These are phyloP conservation scores for Trichophyton schoenleinii DNA, from an alignment of 2,329 filamentous ascomycete species.

Conservation along the genomic window DNA sequence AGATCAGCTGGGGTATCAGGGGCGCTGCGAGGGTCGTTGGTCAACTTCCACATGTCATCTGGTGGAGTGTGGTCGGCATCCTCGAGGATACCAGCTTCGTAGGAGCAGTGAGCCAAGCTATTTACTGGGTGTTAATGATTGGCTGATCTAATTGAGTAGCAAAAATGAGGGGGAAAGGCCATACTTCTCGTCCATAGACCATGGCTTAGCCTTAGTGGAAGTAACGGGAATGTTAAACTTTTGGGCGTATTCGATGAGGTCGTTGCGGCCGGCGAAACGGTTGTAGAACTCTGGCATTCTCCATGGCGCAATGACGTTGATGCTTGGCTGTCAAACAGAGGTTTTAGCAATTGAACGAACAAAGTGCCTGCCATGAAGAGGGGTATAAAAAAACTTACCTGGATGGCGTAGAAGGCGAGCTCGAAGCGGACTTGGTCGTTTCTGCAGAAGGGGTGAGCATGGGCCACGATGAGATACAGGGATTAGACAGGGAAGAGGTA, in stretches of 20 bases:
- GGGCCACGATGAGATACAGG: neutral
- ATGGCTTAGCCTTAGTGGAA: conserved; percentile 46
- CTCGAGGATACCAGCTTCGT: conserved; percentile 57
- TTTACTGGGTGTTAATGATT: neutral
- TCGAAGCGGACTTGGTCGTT: conserved; percentile 41
- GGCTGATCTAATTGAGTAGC: neutral
- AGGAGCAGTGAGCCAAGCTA: conserved; percentile 52
- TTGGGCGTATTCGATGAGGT: conserved; percentile 39
- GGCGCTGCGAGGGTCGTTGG: conserved; percentile 25
- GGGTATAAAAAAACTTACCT: conserved; percentile 9
- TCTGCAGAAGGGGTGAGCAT: conserved; percentile 7
- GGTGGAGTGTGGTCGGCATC: conserved; percentile 52
- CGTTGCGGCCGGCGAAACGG: conserved; percentile 37
- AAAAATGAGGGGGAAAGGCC: too few species aligned
- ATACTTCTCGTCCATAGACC: conserved; percentile 29
- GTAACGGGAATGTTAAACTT: conserved; percentile 37
- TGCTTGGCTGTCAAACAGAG: conserved; percentile 25
- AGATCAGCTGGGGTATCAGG: conserved; percentile 16
- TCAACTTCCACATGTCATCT: conserved; percentile 67
- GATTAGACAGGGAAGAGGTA: conserved; percentile 4
- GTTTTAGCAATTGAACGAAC: neutral
- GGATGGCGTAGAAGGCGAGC: conserved; percentile 38
- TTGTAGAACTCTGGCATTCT: conserved; percentile 38
- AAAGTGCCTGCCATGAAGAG: neutral
- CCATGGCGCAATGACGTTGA: conserved; percentile 40